Percentiles rank a stretch among this genome's conserved stretches.
phyloP scores from a whole-genome alignment of 495 filamentous ascomycete species.

The Podospora pseudocomata region DNA sequence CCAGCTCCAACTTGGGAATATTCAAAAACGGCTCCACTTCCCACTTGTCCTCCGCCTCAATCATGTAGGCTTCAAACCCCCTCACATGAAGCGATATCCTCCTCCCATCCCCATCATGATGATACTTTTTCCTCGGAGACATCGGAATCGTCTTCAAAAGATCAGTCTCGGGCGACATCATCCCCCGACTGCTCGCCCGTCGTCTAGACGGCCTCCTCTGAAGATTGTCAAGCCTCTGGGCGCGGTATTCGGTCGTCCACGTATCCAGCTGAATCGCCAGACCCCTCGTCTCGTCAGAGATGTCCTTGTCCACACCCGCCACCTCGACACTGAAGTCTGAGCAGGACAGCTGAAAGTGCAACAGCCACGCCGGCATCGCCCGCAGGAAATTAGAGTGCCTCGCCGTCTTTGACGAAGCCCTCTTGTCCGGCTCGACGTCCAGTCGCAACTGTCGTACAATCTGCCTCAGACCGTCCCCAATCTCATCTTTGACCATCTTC shows the following conservation, averaged over 20 bases:
- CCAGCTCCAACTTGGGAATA: conserved; percentile 81
- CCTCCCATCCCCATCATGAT: conserved; percentile 72
- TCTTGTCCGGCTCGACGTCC: conserved; percentile 59
- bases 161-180: conserved; percentile 54
- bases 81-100: conserved; percentile 74
- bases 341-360: conserved; percentile 78
- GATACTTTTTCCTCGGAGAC: conserved; percentile 55
- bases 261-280: conserved; percentile 82
- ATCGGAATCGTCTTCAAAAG: conserved; percentile 55
- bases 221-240: conserved; percentile 63
- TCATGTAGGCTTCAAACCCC: conserved; percentile 81
- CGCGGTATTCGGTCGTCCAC: conserved; percentile 87
- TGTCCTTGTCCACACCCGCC: conserved; percentile 77
- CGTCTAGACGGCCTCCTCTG: conserved; percentile 51
- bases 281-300: conserved; percentile 74
- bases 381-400: conserved; percentile 66
- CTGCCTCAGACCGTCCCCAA: conserved; percentile 85
- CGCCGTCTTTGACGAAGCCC: conserved; percentile 44
- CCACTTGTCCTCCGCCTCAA: conserved; percentile 79
- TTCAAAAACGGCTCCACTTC: conserved; percentile 83
- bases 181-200: conserved; percentile 56
- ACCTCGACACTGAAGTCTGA: conserved; percentile 87
- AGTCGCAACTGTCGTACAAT: conserved; percentile 75
- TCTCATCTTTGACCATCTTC: conserved; percentile 86
- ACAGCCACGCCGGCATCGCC: conserved; percentile 75